Base-by-base conservation (phyloP, 1,139 yeast genomes). In the Yamadazyma dushanensis region DNA sequence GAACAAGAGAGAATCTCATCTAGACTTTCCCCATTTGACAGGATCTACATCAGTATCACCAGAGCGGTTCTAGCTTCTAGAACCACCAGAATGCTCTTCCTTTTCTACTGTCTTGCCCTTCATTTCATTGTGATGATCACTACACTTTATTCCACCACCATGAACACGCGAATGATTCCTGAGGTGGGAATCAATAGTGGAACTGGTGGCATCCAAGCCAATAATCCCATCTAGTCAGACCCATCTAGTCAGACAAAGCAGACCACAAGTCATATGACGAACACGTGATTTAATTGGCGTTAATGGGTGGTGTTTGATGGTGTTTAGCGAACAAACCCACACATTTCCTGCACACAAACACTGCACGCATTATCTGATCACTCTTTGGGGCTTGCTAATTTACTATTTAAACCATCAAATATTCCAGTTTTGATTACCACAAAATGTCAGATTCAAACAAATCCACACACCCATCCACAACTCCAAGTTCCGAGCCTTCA, bases 1-100 rank as follows among this genome's bases (percentile, higher is more conserved):
- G 97, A 89, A 56, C 78, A 83, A 32, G 90, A 83, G 49, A 68
- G 96, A 43, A 83, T 87, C 34, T 73, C 76, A 37, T 80, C 89
- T 7, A 73, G 77, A 39, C 70, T 89, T 56, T 81, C 92, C 1
- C 87, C 95, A 3, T 53, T 85, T 37, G 97, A 92, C 49, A 68
- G 95, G 38, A 63, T 86, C n/a, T 84, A 86, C 44, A 76, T 85
- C 39, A 77, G 83, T 29, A 70, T 86, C 44, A 84, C 95, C 2
- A 70, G 88, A 46, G 76, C 87, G 0, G 75, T 89, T 11, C 64
- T 88, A 42, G 85, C 90, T 10, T 86, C 88, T 34, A 70, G 86
- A 44, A 62, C 79, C 13, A 81, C 94, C 10, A 63, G 97, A 49
- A 75, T 82, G 71, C 56, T 86, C 23, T 88, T 89, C 56, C 69